Evolutionary conservation across 495 filamentous ascomycete species (phyloP).

Genomic region (Amphirosellinia nigrospora): DNA sequence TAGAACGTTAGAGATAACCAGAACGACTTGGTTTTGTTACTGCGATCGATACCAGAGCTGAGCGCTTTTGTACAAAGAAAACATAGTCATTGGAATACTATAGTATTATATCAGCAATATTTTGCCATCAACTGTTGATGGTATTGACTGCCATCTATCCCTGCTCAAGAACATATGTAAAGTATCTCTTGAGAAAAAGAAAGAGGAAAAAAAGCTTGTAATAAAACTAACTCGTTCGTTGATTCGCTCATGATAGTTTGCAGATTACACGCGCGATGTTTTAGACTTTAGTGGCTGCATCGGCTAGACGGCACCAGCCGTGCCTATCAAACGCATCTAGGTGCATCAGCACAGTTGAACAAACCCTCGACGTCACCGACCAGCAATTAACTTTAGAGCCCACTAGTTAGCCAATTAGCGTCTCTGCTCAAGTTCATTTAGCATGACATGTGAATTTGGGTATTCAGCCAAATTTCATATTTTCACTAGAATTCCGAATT

Average conservation of each 20-base stretch:
- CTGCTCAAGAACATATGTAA: not conserved
- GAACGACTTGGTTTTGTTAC: not conserved
- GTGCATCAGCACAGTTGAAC: not conserved
- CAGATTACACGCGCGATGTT: not conserved
- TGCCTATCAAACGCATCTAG: not conserved
- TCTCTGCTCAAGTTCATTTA: not conserved
- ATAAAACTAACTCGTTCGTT: not conserved
- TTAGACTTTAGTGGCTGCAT: not conserved
- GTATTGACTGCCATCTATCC: not conserved
- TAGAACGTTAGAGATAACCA: not conserved
- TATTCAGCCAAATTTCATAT: not conserved
- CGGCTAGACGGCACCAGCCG: slow-evolving; percentile 19
- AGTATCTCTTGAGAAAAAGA: not conserved
- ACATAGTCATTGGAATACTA: not conserved
- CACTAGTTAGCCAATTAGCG: not conserved
- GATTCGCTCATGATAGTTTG: not conserved
- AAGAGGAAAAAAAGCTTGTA: too few species aligned
- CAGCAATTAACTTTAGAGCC: slow-evolving; percentile 5
- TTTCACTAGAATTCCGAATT: not conserved
- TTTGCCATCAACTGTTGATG: not conserved
- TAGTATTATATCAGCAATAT: not conserved
- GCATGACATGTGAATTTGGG: not conserved
- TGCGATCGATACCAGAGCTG: not conserved
- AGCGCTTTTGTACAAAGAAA: not conserved
- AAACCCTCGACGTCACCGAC: slow-evolving; percentile 37